A percentile compares a stretch with the other conserved stretches of the same genome.
Evolutionary conservation across 257 asterid species (phyloP).

Genomic region (Nicotiana knightiana): DNA sequence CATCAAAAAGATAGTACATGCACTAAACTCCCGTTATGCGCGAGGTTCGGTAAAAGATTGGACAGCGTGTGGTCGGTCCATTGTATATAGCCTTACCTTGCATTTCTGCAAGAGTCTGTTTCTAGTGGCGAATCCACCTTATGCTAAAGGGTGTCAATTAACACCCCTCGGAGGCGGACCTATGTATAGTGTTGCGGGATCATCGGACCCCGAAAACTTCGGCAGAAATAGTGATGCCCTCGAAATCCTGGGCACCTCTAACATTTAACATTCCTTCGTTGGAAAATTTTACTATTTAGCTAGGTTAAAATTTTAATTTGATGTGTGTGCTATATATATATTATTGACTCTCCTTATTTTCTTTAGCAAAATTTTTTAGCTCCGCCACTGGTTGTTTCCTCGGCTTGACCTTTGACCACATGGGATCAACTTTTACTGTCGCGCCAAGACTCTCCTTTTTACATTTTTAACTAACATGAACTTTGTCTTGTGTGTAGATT

Average conservation of each 20-base stretch:
- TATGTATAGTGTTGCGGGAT: no score
- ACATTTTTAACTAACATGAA: neutral
- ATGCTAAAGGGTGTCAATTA: no score
- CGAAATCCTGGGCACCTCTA: no score
- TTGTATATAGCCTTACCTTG: neutral
- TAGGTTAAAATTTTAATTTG: no score
- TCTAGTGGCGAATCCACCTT: no score
- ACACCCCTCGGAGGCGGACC: no score
- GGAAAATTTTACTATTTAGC: no score
- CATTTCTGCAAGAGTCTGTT: neutral
- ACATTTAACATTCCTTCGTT: rapidly evolving
- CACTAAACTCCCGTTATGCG: neutral
- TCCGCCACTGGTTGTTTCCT: neutral
- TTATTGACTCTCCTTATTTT: no score
- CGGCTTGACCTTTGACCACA: neutral
- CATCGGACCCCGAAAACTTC: no score
- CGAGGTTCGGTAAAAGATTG: neutral
- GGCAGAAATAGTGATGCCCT: no score
- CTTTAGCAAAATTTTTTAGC: neutral
- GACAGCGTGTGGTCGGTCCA: neutral
- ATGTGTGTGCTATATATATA: no score
- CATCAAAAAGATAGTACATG: rapidly evolving
- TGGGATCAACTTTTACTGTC: neutral
- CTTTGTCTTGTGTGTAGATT: conserved; percentile 24
- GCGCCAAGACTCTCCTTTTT: neutral